Base-by-base conservation (phyloP, 352 stramenopile species). In the Phytopythium aichiense region DNA sequence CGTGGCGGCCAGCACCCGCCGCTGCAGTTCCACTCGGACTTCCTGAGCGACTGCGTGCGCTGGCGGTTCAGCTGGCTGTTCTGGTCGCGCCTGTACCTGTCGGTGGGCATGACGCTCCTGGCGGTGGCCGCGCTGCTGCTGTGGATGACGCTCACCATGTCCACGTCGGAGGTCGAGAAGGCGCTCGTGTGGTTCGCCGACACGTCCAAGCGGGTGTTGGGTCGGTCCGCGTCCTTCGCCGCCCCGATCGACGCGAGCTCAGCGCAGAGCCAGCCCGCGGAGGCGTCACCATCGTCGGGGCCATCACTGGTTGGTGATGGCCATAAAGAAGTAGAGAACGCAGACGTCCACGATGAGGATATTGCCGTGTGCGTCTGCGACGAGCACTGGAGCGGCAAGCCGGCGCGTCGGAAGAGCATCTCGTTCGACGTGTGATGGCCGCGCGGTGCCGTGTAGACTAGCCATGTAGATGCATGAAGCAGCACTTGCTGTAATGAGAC, bases 1-100 rank as follows among this genome's bases (percentile, higher is more conserved):
- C 45, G 42, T 0, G 76, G 76, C 12, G 76, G 76, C 0, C 68
- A 63, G 43, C 61, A 72, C 33, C 76, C 76, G 11, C 74, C 68
- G 38, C 65, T 86, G 8, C 61, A 72, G 28, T 77, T 86, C 64
- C 62, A 76, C 53, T 74, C 70, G 38, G 64, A 60, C 40, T 60
- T 64, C 38, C 63, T 72, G 23, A 62, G 58, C 30, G 61, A 70
- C 35, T 38, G 53, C 53, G 53, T 59, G 46, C 50, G 56, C 23
- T 71, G 69, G 69, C 69, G 56, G 42, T 60, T 57, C 30, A 58
- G 61, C 2, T 65, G 63, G 68, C 51, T 71, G 35, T 76, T 82
- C 50, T 82, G 72, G 77, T 71, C 68, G 5, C 67, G 71, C 18
- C 58, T 81, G 35, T 76, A 73, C 35, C 31, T 80, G 42, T 65